These are phyloP conservation scores for Mucor mucedo DNA, from an alignment of 371 early-diverging fungal species.

Conservation along the genomic window DNA sequence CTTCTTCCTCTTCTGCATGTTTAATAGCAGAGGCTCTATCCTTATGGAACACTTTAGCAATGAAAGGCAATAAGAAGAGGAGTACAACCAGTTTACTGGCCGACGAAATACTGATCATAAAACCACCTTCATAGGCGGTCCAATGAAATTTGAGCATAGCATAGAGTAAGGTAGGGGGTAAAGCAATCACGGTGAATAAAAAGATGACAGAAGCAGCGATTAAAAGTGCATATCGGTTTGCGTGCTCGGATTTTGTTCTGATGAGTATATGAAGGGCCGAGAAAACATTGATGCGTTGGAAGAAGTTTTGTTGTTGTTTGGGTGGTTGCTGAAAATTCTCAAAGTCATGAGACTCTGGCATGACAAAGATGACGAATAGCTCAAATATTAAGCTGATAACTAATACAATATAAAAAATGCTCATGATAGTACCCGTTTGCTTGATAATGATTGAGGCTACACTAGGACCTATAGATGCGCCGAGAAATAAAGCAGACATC, in stretches of 20 bases:
- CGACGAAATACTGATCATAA: slow-evolving; percentile 34
- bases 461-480: slow-evolving; percentile 36
- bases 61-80: slow-evolving; percentile 34
- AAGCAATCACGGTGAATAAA: slow-evolving; percentile 21
- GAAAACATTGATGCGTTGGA: slow-evolving; percentile 42
- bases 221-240: slow-evolving; percentile 32
- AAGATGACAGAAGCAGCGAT: slow-evolving; percentile 37
- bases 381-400: slow-evolving; percentile 19
- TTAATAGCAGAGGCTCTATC: background rate
- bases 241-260: slow-evolving; percentile 18
- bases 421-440: slow-evolving; percentile 30
- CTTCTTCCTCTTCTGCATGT: background rate
- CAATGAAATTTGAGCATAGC: slow-evolving; percentile 52
- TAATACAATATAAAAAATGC: slow-evolving; percentile 45
- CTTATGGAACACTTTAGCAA: slow-evolving; percentile 32
- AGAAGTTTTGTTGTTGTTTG: slow-evolving; percentile 7
- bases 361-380: slow-evolving; percentile 29
- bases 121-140: slow-evolving; percentile 53
- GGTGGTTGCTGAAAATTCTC: slow-evolving; percentile 2
- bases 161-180: slow-evolving; percentile 48
- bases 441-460: slow-evolving; percentile 15
- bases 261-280: slow-evolving; percentile 37
- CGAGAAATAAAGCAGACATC: slow-evolving; percentile 34
- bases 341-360: slow-evolving; percentile 55
- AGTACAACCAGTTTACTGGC: slow-evolving; percentile 28